Percentiles rank a stretch among this genome's conserved stretches.
Evolutionary conservation across 1,139 yeast species (phyloP).

Genomic region (Taiozyma sp.): DNA sequence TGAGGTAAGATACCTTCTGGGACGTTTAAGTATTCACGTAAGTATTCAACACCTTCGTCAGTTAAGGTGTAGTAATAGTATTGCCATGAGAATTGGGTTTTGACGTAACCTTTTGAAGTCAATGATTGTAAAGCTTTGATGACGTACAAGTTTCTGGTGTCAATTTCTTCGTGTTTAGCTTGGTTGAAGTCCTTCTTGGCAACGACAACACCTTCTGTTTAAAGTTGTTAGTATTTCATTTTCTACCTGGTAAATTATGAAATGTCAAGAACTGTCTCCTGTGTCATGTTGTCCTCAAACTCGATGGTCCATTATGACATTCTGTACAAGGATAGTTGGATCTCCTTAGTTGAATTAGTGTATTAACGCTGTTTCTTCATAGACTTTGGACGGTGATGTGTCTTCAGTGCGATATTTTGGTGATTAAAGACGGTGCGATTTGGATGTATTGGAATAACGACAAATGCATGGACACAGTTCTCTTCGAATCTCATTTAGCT

Average conservation of each 20-base stretch:
- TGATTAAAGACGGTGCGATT: not conserved
- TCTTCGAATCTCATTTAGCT: not conserved
- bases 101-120: constrained; percentile 98
- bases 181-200: constrained; percentile 99
- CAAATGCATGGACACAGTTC: not conserved
- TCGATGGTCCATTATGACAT: not conserved
- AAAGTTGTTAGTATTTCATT: constrained; percentile 25
- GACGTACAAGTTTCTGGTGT: constrained; percentile 95
- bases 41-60: constrained; percentile 98
- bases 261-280: not conserved
- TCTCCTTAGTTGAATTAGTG: not conserved
- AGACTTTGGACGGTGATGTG: not conserved
- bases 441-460: not conserved
- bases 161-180: constrained; percentile 97
- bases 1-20: constrained; percentile 99
- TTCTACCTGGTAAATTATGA: not conserved
- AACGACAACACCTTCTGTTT: constrained; percentile 94
- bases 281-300: not conserved
- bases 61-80: constrained; percentile 99
- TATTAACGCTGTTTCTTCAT: not conserved
- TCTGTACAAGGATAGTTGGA: not conserved
- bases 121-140: constrained; percentile 99
- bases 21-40: constrained; percentile 96
- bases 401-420: not conserved
- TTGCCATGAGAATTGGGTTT: constrained; percentile 99